Evolutionary conservation across 2,329 filamentous ascomycete species (phyloP).

Genomic region (Nemania bipapillata): DNA sequence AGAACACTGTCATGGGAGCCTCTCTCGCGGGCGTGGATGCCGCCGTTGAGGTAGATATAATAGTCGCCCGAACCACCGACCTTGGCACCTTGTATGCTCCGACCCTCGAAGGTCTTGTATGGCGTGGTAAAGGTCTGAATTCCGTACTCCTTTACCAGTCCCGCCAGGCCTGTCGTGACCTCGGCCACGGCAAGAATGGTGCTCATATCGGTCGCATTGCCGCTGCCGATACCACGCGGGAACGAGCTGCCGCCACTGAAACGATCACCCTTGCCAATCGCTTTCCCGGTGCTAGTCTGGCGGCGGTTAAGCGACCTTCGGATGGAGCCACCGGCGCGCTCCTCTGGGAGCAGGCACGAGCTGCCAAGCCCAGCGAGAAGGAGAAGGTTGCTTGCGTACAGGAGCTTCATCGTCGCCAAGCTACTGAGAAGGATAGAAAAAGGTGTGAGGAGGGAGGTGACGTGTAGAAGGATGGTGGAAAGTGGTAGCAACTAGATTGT

Average conservation of each 20-base stretch:
- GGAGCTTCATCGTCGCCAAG: constrained; percentile 32
- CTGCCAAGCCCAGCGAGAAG: constrained; percentile 32
- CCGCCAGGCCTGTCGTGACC: constrained; percentile 56
- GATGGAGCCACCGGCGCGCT: constrained; percentile 36
- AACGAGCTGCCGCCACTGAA: constrained; percentile 55
- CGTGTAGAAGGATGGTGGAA: neutral
- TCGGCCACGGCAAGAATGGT: constrained; percentile 58
- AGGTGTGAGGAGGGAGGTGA: neutral
- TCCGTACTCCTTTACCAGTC: constrained; percentile 55
- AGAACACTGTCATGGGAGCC: constrained; percentile 66
- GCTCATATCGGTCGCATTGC: constrained; percentile 50
- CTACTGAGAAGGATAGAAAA: neutral
- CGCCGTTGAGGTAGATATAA: constrained; percentile 64
- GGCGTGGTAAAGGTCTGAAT: constrained; percentile 56
- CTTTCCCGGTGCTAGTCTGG: constrained; percentile 39
- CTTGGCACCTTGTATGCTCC: constrained; percentile 54
- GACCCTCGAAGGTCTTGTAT: constrained; percentile 57
- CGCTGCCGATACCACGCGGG: constrained; percentile 57
- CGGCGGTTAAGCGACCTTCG: constrained; percentile 28
- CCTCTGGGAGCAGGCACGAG: constrained; percentile 42
- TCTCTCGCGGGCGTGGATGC: constrained; percentile 68
- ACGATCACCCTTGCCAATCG: constrained; percentile 51
- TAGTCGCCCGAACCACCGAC: constrained; percentile 59
- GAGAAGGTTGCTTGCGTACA: constrained; percentile 28
- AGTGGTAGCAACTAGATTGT: neutral